Conservation (phyloP, 768 basidiomycete genomes). For the Trametes elegans region DNA sequence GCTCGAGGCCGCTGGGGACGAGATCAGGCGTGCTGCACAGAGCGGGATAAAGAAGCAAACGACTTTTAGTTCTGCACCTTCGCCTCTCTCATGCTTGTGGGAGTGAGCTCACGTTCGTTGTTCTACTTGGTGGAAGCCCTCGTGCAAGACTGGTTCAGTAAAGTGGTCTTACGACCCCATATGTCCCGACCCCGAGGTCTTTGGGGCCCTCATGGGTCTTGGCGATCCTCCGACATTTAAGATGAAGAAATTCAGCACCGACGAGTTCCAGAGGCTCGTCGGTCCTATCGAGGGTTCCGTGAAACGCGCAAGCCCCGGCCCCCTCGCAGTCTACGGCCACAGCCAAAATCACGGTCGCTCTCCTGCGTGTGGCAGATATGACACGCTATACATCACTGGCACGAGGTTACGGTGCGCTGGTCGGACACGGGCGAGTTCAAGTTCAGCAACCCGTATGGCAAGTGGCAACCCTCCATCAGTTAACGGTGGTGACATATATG, state of each 20-base stretch:
- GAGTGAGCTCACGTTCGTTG: too few relatives aligned
- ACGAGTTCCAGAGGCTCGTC: slow-evolving; percentile 23
- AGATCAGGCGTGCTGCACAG: slow-evolving; percentile 41
- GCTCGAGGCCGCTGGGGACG: slow-evolving; percentile 42
- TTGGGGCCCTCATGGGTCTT: slow-evolving; percentile 43
- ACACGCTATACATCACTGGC: slow-evolving; percentile 37
- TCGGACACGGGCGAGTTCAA: slow-evolving; percentile 52
- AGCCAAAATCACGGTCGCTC: too few relatives aligned
- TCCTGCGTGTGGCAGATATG: slow-evolving; percentile 34
- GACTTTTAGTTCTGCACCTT: slow-evolving; percentile 30
- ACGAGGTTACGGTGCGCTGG: slow-evolving; percentile 46
- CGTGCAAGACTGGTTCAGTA: slow-evolving; percentile 45
- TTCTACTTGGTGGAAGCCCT: slow-evolving; percentile 45
- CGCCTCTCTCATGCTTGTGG: background rate
- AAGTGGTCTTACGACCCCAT: slow-evolving; percentile 53
- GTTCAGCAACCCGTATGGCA: slow-evolving; percentile 50
- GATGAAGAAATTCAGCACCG: slow-evolving; percentile 37
- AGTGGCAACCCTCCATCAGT: too few relatives aligned
- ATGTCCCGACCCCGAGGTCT: slow-evolving; percentile 47
- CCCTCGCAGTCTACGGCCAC: background rate
- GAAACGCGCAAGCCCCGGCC: slow-evolving; percentile 31
- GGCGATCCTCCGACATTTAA: slow-evolving; percentile 49
- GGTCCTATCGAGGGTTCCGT: slow-evolving; percentile 33
- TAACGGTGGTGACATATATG: too few relatives aligned
- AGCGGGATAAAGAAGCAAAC: slow-evolving; percentile 55